phyloP scores from a whole-genome alignment of 495 filamentous ascomycete species.

The Aspergillus wentii region DNA sequence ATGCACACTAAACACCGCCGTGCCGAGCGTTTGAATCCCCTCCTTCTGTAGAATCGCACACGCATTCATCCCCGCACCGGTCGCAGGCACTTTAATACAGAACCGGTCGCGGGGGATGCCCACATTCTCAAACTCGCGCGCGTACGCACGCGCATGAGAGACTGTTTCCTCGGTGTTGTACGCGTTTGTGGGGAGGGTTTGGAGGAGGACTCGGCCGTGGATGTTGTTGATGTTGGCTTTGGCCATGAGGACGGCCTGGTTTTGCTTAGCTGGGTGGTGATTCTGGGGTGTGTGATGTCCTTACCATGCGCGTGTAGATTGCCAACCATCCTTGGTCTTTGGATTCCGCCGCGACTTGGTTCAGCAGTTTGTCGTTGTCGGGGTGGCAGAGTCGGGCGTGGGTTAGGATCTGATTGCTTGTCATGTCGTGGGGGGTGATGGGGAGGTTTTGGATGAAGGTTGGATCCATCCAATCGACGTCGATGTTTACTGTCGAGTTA shows the following conservation, averaged over 20 bases:
- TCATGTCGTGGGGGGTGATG: constrained; percentile 34
- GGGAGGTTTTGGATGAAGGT: constrained; percentile 27
- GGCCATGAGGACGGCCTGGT: constrained; percentile 30
- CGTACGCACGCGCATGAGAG: constrained; percentile 33
- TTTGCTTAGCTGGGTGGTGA: constrained; percentile 1
- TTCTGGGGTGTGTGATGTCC: background rate
- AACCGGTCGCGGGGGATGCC: constrained; percentile 41
- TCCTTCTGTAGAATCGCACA: constrained; percentile 42
- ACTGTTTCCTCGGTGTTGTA: constrained; percentile 28
- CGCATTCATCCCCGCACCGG: constrained; percentile 53
- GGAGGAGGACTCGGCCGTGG: constrained; percentile 32
- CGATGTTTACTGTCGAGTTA: constrained; percentile 32
- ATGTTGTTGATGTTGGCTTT: constrained; percentile 37
- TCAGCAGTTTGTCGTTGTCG: constrained; percentile 30
- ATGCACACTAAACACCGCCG: constrained; percentile 51
- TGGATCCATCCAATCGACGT: constrained; percentile 41
- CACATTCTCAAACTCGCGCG: constrained; percentile 29
- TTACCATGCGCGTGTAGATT: constrained; percentile 34
- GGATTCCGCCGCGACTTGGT: constrained; percentile 26
- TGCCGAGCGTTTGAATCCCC: constrained; percentile 51
- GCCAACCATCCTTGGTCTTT: constrained; percentile 35
- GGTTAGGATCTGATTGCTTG: constrained; percentile 40
- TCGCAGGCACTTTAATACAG: constrained; percentile 56
- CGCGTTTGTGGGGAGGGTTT: constrained; percentile 31
- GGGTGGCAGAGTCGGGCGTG: constrained; percentile 30